Evolutionary conservation across 1,284 basidiomycete genomes (phyloP), one percentile per base, ranked within the genome.

Genomic region (Cystobasidiaceae sp.): DNA sequence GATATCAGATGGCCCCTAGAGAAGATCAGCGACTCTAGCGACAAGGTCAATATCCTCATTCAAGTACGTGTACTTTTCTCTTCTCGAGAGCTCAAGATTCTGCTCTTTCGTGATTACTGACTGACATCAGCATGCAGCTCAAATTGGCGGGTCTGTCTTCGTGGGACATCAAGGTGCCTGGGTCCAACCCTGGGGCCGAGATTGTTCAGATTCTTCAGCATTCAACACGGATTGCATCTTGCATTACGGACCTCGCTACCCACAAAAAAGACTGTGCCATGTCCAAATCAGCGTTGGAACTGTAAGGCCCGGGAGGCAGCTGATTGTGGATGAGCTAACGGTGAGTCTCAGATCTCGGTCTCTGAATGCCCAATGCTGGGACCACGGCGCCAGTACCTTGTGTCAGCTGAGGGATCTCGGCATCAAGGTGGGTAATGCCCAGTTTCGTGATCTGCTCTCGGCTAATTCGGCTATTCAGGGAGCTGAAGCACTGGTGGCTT

Each of bases 401-500:
- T 67, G 74, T 17, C 77, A 78, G 51, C 64, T 78, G 27, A 72
- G 76, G 4, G 71, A 69, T 3, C 70, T 78, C 25, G 77, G 77
- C 11, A 73, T 74, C 27, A 74, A 73, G 34, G 45, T 60, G 28
- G 30, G 37, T 28, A 9, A n/a, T n/a, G n/a, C n/a, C n/a, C n/a
- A 23, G 23, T 32, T 17, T 6, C 3, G 13, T 15, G 27, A n/a
- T 33, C 2, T n/a, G 25, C 44, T 61, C 55, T 45, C 50, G 25
- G 11, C 9, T 13, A n/a, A n/a, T n/a, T n/a, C n/a, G n/a, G n/a
- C n/a, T n/a, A n/a, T n/a, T n/a, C n/a, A 44, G 43, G 15, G 15
- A 5, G 4, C 4, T 44, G 4, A 19, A 5, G 43, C 43, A 6
- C 43, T 44, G n/a, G 15, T 23, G 19, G 43, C 4, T n/a, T 5